Conservation (phyloP, 345 rosid species). For the Turritis glabra region DNA sequence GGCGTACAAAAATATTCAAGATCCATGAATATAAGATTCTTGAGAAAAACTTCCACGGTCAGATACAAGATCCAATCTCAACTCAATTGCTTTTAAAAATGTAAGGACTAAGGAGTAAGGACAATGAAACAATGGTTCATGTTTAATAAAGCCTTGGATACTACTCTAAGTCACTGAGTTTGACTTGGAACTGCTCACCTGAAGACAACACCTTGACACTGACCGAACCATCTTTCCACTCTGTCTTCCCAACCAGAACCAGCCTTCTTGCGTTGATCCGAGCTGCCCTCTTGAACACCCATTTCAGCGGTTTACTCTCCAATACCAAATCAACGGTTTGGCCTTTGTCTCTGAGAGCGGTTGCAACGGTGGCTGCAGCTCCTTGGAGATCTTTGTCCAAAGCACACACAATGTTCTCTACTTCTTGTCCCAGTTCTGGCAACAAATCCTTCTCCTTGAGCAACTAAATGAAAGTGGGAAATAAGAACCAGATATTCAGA, state of each 20-base stretch:
- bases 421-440: slow-evolving; percentile 64
- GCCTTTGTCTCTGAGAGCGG: slow-evolving; percentile 72
- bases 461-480: slow-evolving; percentile 48
- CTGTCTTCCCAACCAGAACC: slow-evolving; percentile 72
- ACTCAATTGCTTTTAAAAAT: background rate
- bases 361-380: slow-evolving; percentile 78
- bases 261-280: slow-evolving; percentile 75
- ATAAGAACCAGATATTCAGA: background rate
- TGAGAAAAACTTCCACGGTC: background rate
- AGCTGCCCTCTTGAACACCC: slow-evolving; percentile 94
- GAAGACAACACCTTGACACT: slow-evolving; percentile 75
- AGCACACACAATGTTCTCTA: slow-evolving; percentile 82
- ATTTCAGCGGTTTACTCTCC: slow-evolving; percentile 84
- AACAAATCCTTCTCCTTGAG: slow-evolving; percentile 81
- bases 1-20: background rate
- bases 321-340: slow-evolving; percentile 80
- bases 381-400: slow-evolving; percentile 77
- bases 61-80: slow-evolving; percentile 1
- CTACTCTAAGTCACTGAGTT: slow-evolving; percentile 65
- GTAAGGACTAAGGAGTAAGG: no score
- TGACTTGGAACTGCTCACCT: slow-evolving; percentile 75
- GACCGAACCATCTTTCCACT: slow-evolving; percentile 87
- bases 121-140: background rate
- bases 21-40: background rate
- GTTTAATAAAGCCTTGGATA: background rate